Conservation (phyloP, 2,329 filamentous ascomycete genomes). For the Fusarium pininemorale region DNA sequence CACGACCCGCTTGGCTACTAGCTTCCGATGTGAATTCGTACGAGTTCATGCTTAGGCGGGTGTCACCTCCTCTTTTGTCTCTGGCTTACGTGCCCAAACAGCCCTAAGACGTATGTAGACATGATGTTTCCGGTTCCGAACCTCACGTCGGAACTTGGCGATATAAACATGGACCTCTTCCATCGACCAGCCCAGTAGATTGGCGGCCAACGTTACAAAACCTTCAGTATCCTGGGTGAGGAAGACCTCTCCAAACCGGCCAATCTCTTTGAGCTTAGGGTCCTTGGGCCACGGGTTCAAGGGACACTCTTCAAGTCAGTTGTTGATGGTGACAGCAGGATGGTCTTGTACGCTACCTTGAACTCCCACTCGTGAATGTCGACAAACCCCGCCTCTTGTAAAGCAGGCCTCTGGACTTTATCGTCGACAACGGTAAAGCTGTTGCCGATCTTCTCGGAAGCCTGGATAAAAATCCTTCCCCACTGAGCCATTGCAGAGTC, state of each 20-base stretch:
- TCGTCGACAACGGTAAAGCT: not conserved
- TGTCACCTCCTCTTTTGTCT: not conserved
- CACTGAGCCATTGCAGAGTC: not conserved
- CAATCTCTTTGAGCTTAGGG: not conserved
- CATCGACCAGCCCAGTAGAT: not conserved
- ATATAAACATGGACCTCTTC: not conserved
- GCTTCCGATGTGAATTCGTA: accelerated
- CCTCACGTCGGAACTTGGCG: not conserved
- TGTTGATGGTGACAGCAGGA: accelerated
- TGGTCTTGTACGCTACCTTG: accelerated
- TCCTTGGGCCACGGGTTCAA: not conserved
- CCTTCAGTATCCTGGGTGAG: not conserved
- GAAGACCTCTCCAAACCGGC: not conserved
- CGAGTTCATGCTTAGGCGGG: no score
- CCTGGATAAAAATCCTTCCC: not conserved
- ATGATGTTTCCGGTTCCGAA: not conserved
- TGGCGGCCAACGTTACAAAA: not conserved
- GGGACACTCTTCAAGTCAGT: not conserved
- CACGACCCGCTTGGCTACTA: accelerated
- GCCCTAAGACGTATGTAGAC: not conserved
- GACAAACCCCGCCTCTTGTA: not conserved
- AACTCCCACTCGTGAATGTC: not conserved
- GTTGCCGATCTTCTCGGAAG: not conserved
- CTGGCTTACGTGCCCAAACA: not conserved
- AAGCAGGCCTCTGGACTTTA: not conserved